Evolutionary conservation across 2,329 filamentous ascomycete species (phyloP).

Genomic region (Aspergillus caelatus): DNA sequence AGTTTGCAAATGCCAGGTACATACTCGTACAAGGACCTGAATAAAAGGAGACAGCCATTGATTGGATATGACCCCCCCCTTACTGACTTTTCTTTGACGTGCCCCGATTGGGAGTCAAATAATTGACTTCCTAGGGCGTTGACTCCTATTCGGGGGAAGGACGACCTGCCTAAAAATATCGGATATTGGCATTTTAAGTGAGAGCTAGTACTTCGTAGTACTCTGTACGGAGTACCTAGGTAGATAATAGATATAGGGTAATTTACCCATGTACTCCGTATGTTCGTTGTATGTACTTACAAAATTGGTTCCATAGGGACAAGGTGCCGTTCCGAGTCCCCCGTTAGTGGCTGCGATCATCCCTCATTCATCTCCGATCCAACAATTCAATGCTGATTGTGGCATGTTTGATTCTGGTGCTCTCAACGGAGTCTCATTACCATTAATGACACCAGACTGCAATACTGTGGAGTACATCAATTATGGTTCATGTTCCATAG

Average conservation of each 20-base stretch:
- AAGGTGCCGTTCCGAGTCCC: background rate
- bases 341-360: background rate
- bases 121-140: background rate
- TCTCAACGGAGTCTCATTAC: background rate
- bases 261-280: background rate
- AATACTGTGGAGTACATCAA: background rate
- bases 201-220: background rate
- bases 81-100: background rate
- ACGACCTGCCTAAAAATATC: background rate
- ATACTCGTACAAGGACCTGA: background rate
- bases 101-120: background rate
- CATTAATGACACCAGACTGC: background rate
- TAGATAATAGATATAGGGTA: background rate
- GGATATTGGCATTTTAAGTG: background rate
- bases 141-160: background rate
- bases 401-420: background rate
- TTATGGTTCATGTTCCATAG: background rate
- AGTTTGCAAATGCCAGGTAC: background rate
- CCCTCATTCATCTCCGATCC: constrained; percentile 2
- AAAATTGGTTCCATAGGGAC: background rate
- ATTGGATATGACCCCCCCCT: background rate
- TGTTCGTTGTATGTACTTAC: background rate
- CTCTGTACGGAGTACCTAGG: background rate
- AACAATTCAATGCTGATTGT: background rate
- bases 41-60: background rate